These are phyloP conservation scores for Kitagawia praeruptora DNA, from an alignment of 129 eudicot genomes.

Conservation along the genomic window DNA sequence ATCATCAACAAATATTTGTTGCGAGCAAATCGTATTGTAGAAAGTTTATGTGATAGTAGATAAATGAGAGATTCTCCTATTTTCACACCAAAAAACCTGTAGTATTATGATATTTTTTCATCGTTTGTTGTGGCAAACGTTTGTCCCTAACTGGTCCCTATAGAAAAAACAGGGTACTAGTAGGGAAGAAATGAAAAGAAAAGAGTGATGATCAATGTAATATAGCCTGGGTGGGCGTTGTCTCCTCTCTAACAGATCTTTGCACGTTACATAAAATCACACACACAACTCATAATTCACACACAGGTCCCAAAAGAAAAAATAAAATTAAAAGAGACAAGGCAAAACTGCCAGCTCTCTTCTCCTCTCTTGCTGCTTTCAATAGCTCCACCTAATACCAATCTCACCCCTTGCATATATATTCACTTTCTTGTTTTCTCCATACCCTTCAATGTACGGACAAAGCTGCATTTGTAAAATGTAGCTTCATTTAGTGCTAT, in stretches of 20 bases:
- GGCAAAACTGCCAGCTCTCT: background rate
- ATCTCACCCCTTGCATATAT: background rate
- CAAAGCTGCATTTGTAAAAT: constrained; percentile 1
- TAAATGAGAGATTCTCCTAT: too few relatives aligned
- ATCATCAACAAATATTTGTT: too few relatives aligned
- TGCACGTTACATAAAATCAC: constrained; percentile 7
- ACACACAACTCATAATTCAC: background rate
- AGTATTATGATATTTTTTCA: too few relatives aligned
- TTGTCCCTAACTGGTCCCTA: too few relatives aligned
- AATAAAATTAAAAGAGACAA: background rate
- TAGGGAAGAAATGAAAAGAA: background rate
- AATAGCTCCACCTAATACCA: background rate
- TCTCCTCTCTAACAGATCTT: constrained; percentile 3
- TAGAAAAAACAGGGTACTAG: background rate
- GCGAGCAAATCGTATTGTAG: too few relatives aligned
- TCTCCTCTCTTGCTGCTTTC: background rate
- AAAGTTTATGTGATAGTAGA: too few relatives aligned
- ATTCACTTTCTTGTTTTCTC: constrained; percentile 3
- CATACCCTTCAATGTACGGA: background rate
- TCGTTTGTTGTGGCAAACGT: too few relatives aligned
- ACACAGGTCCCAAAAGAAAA: background rate
- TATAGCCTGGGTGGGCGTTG: background rate
- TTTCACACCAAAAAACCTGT: too few relatives aligned
- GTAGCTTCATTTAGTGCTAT: background rate
- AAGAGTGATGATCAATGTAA: background rate